Evolutionary conservation across 2,329 filamentous ascomycete genomes (phyloP), one percentile per base, ranked within the genome.

Genomic region (Ophiosphaerella narmari): DNA sequence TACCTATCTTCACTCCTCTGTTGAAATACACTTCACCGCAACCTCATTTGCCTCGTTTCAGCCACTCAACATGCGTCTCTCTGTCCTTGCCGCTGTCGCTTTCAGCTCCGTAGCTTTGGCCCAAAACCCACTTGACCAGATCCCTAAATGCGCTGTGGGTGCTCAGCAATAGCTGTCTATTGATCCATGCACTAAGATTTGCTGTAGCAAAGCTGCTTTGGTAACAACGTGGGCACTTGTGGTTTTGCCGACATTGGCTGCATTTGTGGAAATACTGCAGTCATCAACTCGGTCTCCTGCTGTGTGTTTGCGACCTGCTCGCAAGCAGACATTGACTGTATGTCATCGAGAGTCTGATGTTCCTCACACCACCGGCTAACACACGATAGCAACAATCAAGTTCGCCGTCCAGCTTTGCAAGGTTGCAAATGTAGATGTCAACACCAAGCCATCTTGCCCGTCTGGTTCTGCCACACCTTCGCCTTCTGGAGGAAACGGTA

Each of bases 341-440:
- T 24, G 44, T 29, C 12, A 13, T 21, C 18, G 18, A 31, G 4
- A 39, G 23, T 7, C 26, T n/a, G 11, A 14, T 35, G 16, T 11
- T 9, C 7, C 7, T 5, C 32, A 11, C 16, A 11, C 14, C 7
- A 16, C 43, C 55, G 7, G 74, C 36, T 68, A 71, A 58, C 45
- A 50, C 73, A 76, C 52, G 46, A 26, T 55, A 79, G 77, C 63
- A 35, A 75, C 73, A 23, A 75, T 77, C 52, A 52, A 62, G 11
- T 75, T 77, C 55, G 77, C 77, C 43, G 52, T 67, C 43, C 55
- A 68, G 24, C 65, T 78, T 31, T 79, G 76, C 68, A 59, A 52
- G 14, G 65, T 70, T 37, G 59, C 70, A 39, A 69, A 69, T 43
- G 70, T 78, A 35, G 63, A 68, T 32, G 66, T 78, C 18, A 73